Conservation (phyloP, 2,329 filamentous ascomycete genomes). For the Sarocladium kiliense region DNA sequence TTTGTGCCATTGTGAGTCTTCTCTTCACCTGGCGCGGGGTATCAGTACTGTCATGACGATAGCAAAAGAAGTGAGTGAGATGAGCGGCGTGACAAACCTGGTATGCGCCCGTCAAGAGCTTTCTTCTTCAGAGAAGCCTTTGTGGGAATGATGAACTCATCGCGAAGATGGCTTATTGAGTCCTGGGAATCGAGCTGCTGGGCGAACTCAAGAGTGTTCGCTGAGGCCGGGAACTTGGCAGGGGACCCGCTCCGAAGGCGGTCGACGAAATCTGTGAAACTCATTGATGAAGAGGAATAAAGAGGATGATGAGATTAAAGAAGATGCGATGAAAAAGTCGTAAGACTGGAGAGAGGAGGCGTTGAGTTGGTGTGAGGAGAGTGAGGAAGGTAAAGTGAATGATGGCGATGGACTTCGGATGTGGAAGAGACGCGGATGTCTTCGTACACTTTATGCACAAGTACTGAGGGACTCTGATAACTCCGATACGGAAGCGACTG, state of each 20-base stretch:
- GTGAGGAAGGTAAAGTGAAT: background rate
- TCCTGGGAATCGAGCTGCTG: conserved; percentile 54
- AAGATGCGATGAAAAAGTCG: background rate
- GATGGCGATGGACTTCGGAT: background rate
- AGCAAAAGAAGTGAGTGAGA: background rate
- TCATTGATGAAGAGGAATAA: conserved; percentile 22
- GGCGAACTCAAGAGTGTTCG: conserved; percentile 44
- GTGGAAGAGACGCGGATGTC: background rate
- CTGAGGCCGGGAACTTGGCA: conserved; percentile 41
- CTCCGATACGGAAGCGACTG: background rate
- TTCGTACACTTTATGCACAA: conserved; percentile 10
- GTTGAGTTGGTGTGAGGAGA: background rate
- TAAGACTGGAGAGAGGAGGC: background rate
- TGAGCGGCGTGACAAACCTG: conserved; percentile 23
- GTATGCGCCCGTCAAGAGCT: conserved; percentile 42
- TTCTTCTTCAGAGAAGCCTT: conserved; percentile 65
- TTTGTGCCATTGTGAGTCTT: conserved; percentile 18
- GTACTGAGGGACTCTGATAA: background rate
- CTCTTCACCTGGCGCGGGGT: background rate
- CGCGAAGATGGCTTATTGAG: conserved; percentile 53
- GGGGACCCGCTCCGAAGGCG: conserved; percentile 34
- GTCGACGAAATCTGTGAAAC: conserved; percentile 32
- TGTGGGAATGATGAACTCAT: conserved; percentile 74
- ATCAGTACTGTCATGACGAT: background rate
- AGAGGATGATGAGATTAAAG: background rate